phyloP scores from a whole-genome alignment of 495 filamentous ascomycete genomes.

The Penicillium bovifimosum region DNA sequence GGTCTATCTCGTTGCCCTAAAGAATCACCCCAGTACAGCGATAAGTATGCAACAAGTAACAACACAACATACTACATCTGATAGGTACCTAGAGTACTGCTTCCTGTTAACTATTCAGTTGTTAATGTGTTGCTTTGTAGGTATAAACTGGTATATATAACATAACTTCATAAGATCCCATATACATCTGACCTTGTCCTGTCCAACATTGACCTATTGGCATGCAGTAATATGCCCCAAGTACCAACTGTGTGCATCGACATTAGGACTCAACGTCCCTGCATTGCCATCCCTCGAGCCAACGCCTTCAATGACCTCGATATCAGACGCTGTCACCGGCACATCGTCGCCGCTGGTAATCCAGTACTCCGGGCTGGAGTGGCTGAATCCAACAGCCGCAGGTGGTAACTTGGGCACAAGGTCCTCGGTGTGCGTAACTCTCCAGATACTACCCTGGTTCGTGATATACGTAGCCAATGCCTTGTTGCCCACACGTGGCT shows the following conservation, averaged over 20 bases:
- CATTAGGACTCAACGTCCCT: slow-evolving; percentile 6
- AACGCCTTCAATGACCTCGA: slow-evolving; percentile 34
- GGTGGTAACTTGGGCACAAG: slow-evolving; percentile 62
- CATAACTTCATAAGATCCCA: too few relatives aligned
- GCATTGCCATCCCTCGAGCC: slow-evolving; percentile 38
- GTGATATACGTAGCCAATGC: slow-evolving; percentile 53
- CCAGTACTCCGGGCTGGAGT: slow-evolving; percentile 67
- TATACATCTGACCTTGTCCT: background rate
- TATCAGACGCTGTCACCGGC: slow-evolving; percentile 36
- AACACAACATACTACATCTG: too few relatives aligned
- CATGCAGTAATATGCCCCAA: slow-evolving; percentile 20
- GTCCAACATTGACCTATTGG: slow-evolving; percentile 1
- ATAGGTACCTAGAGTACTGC: too few relatives aligned
- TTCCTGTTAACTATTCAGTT: too few relatives aligned
- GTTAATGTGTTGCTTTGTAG: background rate
- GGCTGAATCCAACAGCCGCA: slow-evolving; percentile 47
- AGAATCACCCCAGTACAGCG: too few relatives aligned
- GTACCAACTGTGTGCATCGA: slow-evolving; percentile 21
- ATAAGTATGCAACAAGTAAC: too few relatives aligned
- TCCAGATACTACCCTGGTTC: slow-evolving; percentile 45
- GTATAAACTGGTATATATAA: background rate
- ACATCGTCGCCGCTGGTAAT: slow-evolving; percentile 38
- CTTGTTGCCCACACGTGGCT: slow-evolving; percentile 60
- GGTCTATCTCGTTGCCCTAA: too few relatives aligned
- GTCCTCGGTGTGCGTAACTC: slow-evolving; percentile 64